Conservation (phyloP, 2,329 filamentous ascomycete species). For the Calonectria crousiana region DNA sequence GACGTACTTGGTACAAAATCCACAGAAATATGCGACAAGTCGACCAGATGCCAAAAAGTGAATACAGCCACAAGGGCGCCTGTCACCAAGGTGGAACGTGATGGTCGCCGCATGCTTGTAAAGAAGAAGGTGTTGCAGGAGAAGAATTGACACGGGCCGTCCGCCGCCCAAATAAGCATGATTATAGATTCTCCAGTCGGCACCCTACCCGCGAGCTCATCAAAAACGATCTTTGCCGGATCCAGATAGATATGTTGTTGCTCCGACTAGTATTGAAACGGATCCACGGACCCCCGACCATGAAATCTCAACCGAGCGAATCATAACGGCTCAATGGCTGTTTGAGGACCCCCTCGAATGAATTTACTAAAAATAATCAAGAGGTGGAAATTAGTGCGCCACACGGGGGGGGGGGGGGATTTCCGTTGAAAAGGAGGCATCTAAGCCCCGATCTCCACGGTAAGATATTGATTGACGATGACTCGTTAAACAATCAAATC, state of each 20-base stretch:
- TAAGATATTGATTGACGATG: not conserved
- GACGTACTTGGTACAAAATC: conserved; percentile 42
- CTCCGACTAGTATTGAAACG: not conserved
- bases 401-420: not conserved
- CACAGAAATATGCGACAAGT: conserved; percentile 22
- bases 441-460: not conserved
- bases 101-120: conserved; percentile 12
- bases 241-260: not conserved
- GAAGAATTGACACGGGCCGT: not conserved
- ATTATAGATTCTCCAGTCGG: not conserved
- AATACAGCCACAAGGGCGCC: conserved; percentile 28
- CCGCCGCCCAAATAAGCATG: not conserved
- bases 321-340: not conserved
- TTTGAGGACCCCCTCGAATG: not conserved
- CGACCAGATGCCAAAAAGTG: conserved; percentile 38
- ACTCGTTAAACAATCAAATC: not conserved
- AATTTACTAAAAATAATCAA: not conserved
- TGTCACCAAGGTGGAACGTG: conserved; percentile 15
- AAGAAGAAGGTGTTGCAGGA: not conserved
- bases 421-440: not conserved
- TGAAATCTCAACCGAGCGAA: not conserved
- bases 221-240: conserved; percentile 2
- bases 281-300: not conserved
- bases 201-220: not conserved
- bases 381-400: not conserved